Base-by-base conservation (phyloP, 305 asterid genomes). In the Euphrasia arctica region DNA sequence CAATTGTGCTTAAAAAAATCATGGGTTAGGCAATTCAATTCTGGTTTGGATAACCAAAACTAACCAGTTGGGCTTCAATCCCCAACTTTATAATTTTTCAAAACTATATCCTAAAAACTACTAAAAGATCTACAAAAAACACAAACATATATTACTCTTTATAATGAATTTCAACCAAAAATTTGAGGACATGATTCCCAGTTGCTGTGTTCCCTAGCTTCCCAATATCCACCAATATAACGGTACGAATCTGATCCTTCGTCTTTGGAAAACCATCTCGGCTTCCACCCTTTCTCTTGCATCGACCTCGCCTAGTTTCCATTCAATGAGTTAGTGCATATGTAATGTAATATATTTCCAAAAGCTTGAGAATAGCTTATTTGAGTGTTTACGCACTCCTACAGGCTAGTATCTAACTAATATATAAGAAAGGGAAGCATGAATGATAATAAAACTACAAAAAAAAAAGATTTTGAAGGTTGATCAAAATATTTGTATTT, bases 201-300 rank as follows among this genome's bases (percentile, higher is more conserved):
- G 69, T 69, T 78, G 65, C 79, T 71, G 14, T 52, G 75, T 64
- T 84, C 92, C 73, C 86, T 77, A 8, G 89, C 85, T 76, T 87
- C 89, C 92, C 95, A 87, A 12, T 87, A 84, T 27, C 92, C 90
- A 60, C 89, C 89, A 13, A 64, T 61, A 57, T 79, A 84, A 62
- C 75, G 78, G 66, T 73, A 84, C 2, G 77, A 66, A 51, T 76
- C 86, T 0, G 79, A 72, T 29, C 69, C 82, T 63, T 66, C 66
- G 55, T 74, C 78, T 69, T 84, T 80, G 7, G 75, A 73, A 65
- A 86, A 86, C 94, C 94, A 86, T 52, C 62, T 76, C 6, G 90
- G 81, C 73, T 81, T 83, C 94, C 91, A 85, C 6, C 92, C 92
- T 31, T 69, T 71, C 68, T 83, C 89, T 68, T 85, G 92, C 87